These are phyloP conservation scores for Tilletia setariae DNA, from an alignment of 1,284 basidiomycete species.

Conservation along the genomic window DNA sequence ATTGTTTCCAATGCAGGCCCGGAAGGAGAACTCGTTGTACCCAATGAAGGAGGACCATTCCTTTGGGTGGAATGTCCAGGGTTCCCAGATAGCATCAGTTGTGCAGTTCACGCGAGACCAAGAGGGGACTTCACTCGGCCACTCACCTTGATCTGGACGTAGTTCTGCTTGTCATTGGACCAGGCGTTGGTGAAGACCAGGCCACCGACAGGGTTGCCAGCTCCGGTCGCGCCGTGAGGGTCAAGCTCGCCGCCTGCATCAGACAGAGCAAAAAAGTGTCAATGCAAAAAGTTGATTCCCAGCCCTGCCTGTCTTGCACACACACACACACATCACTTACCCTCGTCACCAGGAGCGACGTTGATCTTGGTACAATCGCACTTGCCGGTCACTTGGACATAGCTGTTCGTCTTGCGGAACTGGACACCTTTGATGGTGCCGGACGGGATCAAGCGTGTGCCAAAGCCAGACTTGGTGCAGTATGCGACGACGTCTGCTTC, in stretches of 20 bases:
- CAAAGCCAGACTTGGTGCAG: constrained; percentile 64
- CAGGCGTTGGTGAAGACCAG: constrained; percentile 31
- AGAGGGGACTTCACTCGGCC: too few relatives aligned
- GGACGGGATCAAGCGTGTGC: constrained; percentile 69
- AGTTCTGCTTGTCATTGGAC: constrained; percentile 26
- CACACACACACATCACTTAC: too few relatives aligned
- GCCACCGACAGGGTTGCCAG: constrained; percentile 39
- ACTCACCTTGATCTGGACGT: constrained; percentile 1
- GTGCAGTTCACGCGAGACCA: too few relatives aligned
- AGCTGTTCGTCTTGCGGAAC: constrained; percentile 58
- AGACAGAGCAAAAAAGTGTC: too few relatives aligned
- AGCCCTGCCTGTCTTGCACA: too few relatives aligned
- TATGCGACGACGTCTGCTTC: constrained; percentile 68
- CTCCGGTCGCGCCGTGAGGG: constrained; percentile 37
- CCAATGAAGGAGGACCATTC: constrained; percentile 34
- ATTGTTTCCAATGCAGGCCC: constrained; percentile 33
- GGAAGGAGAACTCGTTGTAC: constrained; percentile 36
- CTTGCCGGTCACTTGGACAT: constrained; percentile 21
- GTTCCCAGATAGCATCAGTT: too few relatives aligned
- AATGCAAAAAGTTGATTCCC: too few relatives aligned
- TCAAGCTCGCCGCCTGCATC: constrained; percentile 43
- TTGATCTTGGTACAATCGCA: constrained; percentile 55
- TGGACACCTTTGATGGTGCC: constrained; percentile 73
- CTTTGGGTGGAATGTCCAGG: background rate
- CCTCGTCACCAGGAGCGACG: constrained; percentile 46